A percentile compares a stretch with the other conserved stretches of the same genome.
phyloP scores from a whole-genome alignment of 192 early-diverging fungal genomes.

The Backusella westeae region DNA sequence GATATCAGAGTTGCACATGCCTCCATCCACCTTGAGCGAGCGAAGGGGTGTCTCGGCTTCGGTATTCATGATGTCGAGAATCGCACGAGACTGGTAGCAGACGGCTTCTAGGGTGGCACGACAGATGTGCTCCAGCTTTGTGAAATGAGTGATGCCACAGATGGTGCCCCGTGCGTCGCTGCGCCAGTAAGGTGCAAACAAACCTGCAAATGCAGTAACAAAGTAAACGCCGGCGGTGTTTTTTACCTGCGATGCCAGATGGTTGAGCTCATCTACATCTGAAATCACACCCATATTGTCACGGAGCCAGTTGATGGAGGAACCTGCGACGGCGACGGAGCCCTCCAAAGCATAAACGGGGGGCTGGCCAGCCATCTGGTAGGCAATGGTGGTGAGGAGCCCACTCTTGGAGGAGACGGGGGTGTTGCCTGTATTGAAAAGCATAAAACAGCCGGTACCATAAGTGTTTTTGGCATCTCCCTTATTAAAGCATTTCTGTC shows the following conservation, averaged over 20 bases:
- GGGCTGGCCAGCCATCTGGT: constrained; percentile 72
- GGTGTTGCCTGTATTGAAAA: constrained; percentile 85
- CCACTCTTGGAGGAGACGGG: constrained; percentile 79
- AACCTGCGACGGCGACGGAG: constrained; percentile 87
- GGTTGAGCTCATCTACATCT: constrained; percentile 69
- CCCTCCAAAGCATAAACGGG: constrained; percentile 90
- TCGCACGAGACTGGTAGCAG: constrained; percentile 86
- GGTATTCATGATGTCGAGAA: constrained; percentile 85
- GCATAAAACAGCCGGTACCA: constrained; percentile 95
- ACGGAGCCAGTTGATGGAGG: constrained; percentile 87
- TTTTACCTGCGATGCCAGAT: constrained; percentile 59
- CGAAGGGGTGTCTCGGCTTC: constrained; percentile 69
- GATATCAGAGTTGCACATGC: constrained; percentile 85
- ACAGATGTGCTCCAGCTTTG: constrained; percentile 79
- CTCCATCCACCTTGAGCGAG: constrained; percentile 87
- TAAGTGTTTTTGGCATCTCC: constrained; percentile 96
- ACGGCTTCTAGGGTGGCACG: constrained; percentile 88
- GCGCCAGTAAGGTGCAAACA: constrained; percentile 95
- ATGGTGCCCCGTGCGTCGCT: constrained; percentile 86
- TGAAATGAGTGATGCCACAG: constrained; percentile 86
- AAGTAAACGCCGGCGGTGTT: constrained; percentile 91
- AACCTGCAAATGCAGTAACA: constrained; percentile 90
- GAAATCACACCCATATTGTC: constrained; percentile 79
- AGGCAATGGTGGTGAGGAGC: constrained; percentile 87
- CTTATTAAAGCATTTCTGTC: constrained; percentile 82